Percentiles rank a stretch among this genome's conserved stretches.
phyloP scores from a whole-genome alignment of 345 rosid genomes.

The Schrenkiella parvula region DNA sequence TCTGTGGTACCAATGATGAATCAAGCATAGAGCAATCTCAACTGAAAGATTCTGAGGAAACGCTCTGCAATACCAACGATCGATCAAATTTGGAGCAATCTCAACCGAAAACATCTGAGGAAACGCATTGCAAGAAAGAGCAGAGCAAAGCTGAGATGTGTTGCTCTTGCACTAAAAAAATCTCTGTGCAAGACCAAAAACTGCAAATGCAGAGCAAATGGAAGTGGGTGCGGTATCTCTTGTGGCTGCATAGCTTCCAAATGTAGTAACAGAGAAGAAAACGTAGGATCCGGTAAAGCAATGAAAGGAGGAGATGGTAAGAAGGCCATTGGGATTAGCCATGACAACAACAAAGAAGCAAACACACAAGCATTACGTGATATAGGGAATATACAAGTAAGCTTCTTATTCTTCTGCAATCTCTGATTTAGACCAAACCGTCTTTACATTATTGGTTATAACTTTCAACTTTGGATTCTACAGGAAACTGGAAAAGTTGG shows the following conservation, averaged over 20 bases:
- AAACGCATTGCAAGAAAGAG: constrained; percentile 18
- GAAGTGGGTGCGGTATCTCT: constrained; percentile 60
- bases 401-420: not conserved
- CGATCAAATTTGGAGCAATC: not conserved
- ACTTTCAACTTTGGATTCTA: not conserved
- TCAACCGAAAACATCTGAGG: constrained; percentile 42
- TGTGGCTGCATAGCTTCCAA: constrained; percentile 63
- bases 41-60: constrained; percentile 41
- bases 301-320: constrained; percentile 1
- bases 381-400: constrained; percentile 67
- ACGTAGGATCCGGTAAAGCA: not conserved
- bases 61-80: constrained; percentile 11
- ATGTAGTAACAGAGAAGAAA: constrained; percentile 62
- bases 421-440: not conserved
- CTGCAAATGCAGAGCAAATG: constrained; percentile 67
- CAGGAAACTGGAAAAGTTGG: constrained; percentile 23
- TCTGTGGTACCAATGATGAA: not conserved
- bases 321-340: constrained; percentile 32
- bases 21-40: constrained; percentile 6
- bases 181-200: constrained; percentile 76
- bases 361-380: constrained; percentile 56
- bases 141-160: constrained; percentile 40
- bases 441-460: not conserved
- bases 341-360: constrained; percentile 33
- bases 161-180: constrained; percentile 69